Evolutionary conservation across 2,329 filamentous ascomycete species (phyloP).

Genomic region (Alternaria rosae): DNA sequence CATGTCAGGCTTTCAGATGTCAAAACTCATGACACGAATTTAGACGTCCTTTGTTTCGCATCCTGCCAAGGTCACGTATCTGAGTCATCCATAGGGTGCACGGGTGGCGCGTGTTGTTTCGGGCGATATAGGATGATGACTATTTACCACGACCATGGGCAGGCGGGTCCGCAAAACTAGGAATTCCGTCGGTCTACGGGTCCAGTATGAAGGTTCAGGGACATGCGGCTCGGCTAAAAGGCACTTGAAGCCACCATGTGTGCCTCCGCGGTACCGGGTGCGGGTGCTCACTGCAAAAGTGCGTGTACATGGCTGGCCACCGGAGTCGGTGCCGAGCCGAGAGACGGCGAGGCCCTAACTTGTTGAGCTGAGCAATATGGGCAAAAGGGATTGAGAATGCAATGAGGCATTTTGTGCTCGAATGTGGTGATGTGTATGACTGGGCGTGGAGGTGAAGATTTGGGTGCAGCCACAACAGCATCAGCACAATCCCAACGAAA

Average conservation of each 20-base stretch:
- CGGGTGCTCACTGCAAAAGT: constrained; percentile 4
- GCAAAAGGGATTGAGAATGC: neutral
- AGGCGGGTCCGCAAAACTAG: constrained; percentile 1
- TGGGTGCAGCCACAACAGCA: neutral
- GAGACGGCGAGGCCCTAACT: neutral
- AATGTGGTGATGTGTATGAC: neutral
- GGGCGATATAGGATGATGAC: constrained; percentile 1
- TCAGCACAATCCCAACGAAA: neutral
- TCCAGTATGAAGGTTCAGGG: constrained; percentile 10
- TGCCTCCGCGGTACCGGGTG: constrained; percentile 8
- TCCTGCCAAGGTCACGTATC: neutral
- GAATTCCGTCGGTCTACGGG: neutral
- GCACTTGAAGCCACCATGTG: constrained; percentile 12
- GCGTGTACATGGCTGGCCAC: constrained; percentile 3
- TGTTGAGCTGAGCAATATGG: constrained; percentile 3
- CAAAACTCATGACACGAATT: neutral
- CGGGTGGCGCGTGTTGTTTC: constrained; percentile 4
- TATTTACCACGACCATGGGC: neutral
- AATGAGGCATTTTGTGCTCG: neutral
- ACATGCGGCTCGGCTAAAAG: constrained; percentile 17
- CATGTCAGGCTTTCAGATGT: neutral
- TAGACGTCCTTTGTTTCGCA: neutral
- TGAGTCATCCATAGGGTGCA: constrained; percentile 1
- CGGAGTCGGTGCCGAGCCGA: constrained; percentile 15
- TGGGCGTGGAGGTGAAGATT: neutral